These are phyloP conservation scores for Eragrostis curvula DNA, from an alignment of 176 grass and related monocot species.

Conservation along the genomic window DNA sequence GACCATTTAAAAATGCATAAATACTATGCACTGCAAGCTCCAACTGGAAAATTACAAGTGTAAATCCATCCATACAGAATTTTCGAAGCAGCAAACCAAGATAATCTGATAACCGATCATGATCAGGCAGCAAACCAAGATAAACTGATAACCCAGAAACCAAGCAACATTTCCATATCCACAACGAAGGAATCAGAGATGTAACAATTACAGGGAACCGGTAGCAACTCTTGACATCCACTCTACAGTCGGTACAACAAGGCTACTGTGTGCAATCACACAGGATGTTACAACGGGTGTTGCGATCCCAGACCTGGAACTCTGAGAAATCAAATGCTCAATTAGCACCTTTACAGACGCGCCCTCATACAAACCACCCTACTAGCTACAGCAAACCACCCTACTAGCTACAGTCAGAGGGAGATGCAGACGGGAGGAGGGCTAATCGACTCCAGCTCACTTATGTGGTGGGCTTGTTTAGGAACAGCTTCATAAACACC, in stretches of 20 bases:
- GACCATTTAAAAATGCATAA: not conserved
- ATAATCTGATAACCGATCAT: not conserved
- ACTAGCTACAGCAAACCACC: slow-evolving; percentile 36
- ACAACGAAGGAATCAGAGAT: slow-evolving; percentile 22
- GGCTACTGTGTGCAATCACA: slow-evolving; percentile 24
- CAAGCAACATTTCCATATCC: slow-evolving; percentile 16
- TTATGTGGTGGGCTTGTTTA: slow-evolving; percentile 45
- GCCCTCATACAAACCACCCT: slow-evolving; percentile 31
- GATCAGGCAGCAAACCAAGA: not conserved
- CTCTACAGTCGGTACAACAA: slow-evolving; percentile 37
- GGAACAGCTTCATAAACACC: slow-evolving; percentile 56
- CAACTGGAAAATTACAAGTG: not conserved
- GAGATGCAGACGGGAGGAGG: not conserved
- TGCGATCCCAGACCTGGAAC: slow-evolving; percentile 23
- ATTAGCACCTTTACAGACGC: slow-evolving; percentile 47
- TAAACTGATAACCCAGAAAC: not conserved
- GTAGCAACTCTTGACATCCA: slow-evolving; percentile 35
- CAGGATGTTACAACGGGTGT: slow-evolving; percentile 19
- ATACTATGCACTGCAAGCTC: not conserved
- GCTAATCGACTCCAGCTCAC: slow-evolving; percentile 27
- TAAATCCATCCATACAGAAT: not conserved
- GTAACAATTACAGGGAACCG: slow-evolving; percentile 28
- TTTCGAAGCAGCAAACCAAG: not conserved
- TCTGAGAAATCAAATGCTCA: slow-evolving; percentile 35
- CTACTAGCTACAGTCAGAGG: slow-evolving; percentile 43